A percentile compares a stretch with the other conserved stretches of the same genome.
Conservation (phyloP, 2,329 filamentous ascomycete genomes). For the Fusarium nisikadoi region DNA sequence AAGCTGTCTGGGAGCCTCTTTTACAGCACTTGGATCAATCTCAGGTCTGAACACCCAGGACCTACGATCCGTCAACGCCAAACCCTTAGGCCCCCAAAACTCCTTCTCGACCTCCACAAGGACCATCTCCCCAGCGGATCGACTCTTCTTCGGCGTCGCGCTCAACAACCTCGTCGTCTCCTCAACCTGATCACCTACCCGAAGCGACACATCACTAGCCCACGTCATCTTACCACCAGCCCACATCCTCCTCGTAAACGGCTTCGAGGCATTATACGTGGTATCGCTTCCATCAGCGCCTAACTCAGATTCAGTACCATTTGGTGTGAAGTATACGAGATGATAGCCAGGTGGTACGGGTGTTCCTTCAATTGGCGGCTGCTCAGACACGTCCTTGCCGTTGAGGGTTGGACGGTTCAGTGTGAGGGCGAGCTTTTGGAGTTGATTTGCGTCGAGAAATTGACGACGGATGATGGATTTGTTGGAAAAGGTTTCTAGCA, state of each 20-base stretch:
- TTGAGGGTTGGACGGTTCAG: conserved; percentile 61
- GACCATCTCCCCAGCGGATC: conserved; percentile 69
- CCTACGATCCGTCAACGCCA: conserved; percentile 66
- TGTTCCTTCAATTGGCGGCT: conserved; percentile 55
- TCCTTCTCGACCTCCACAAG: conserved; percentile 72
- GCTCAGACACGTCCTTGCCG: conserved; percentile 52
- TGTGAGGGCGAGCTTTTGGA: conserved; percentile 70
- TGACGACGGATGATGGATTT: conserved; percentile 53
- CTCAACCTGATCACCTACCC: conserved; percentile 64
- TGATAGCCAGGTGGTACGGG: conserved; percentile 69
- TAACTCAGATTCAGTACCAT: conserved; percentile 63
- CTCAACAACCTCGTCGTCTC: conserved; percentile 67
- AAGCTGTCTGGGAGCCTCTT: conserved; percentile 33
- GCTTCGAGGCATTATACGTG: conserved; percentile 67
- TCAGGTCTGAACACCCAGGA: conserved; percentile 59
- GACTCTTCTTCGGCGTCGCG: conserved; percentile 65
- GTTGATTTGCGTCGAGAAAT: conserved; percentile 69
- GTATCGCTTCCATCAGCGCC: conserved; percentile 70
- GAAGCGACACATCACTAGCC: conserved; percentile 50
- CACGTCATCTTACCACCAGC: conserved; percentile 70
- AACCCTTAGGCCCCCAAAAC: conserved; percentile 61
- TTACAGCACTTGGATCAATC: conserved; percentile 37
- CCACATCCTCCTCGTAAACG: conserved; percentile 75
- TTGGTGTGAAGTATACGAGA: conserved; percentile 71
- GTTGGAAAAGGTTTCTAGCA: conserved; percentile 47